Evolutionary conservation across 352 stramenopile species (phyloP), one percentile per base, ranked within the genome.

Genomic region (Globisporangium canariense): DNA sequence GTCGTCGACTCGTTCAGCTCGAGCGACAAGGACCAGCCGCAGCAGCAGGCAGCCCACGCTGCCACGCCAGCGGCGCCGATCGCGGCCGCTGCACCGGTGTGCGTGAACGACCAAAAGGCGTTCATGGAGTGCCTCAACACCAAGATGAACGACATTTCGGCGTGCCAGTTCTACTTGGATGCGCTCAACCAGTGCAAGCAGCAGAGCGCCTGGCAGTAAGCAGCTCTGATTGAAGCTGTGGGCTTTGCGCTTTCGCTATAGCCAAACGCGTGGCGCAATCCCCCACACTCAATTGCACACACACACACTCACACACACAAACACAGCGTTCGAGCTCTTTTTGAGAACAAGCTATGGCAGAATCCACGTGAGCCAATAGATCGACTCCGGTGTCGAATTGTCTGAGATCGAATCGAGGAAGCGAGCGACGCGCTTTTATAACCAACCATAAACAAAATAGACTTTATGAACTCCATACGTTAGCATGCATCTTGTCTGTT

Each of bases 81-180:
- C 25, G 30, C 72, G 3, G 54, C 61, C 13, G 62, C 70, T 6
- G 69, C 69, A 2, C 66, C 70, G 14, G 30, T 78, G 32, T 94
- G 86, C 67, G 63, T 70, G 25, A 80, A 74, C 47, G 74, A 91
- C 72, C 81, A 91, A 58, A 88, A 90, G 70, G 78, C 81, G 20
- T 91, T 95, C 74, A 75, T 88, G 54, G 78, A 93, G 65, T 95
- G 86, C 71, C 69, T 95, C 56, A 77, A 90, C 70, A 66, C 74
- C 62, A 90, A 86, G 72, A 69, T 74, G 51, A 90, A 90, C 75
- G 84, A 96, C 70, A 87, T 91, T 22, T 73, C 79, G 30, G 71
- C 82, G 63, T 96, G 87, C 69, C 86, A 96, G 64, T 94, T 91
- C 67, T 94, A 93, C 75, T 71, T 96, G 34, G 83, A 96, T 61